Conservation (phyloP, 805 yeast genomes). For the Danielia reshetovae region DNA sequence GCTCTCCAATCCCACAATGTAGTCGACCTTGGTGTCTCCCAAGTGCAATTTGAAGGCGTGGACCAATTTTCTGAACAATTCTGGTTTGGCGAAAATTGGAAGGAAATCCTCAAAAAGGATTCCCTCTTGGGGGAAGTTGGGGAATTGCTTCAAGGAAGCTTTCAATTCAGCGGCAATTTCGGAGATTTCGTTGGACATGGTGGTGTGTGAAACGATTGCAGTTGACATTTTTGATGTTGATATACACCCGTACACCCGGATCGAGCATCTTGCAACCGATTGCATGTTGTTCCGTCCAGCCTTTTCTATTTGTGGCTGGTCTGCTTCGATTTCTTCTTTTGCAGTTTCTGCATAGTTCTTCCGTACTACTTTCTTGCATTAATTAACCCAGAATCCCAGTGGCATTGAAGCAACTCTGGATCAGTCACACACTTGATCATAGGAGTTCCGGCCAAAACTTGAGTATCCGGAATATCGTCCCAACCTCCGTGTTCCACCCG, state of each 20-base stretch:
- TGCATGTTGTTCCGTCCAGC: no score
- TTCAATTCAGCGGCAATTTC: slow-evolving; percentile 36
- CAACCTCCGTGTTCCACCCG: slow-evolving; percentile 6
- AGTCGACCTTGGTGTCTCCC: slow-evolving; percentile 68
- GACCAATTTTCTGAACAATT: slow-evolving; percentile 72
- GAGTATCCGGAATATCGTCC: slow-evolving; percentile 3
- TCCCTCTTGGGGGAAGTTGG: slow-evolving; percentile 92
- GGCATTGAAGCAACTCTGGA: slow-evolving; percentile 11
- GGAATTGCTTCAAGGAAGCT: slow-evolving; percentile 59
- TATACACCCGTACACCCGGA: background rate
- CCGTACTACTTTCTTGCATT: background rate
- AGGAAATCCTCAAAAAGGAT: slow-evolving; percentile 92
- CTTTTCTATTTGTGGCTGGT: no score
- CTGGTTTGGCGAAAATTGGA: slow-evolving; percentile 86
- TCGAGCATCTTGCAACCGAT: no score
- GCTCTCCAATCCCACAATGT: slow-evolving; percentile 90
- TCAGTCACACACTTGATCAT: slow-evolving; percentile 19
- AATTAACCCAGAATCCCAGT: background rate
- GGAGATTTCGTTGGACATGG: slow-evolving; percentile 21
- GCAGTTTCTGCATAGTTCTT: no score
- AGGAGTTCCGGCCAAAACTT: slow-evolving; percentile 10
- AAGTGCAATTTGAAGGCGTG: slow-evolving; percentile 77
- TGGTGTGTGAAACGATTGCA: background rate
- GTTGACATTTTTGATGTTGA: background rate
- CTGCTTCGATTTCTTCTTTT: no score